Percentiles rank a stretch among this genome's conserved stretches.
Conservation (phyloP, 805 yeast genomes). For the Cyberlindnera meyerae region DNA sequence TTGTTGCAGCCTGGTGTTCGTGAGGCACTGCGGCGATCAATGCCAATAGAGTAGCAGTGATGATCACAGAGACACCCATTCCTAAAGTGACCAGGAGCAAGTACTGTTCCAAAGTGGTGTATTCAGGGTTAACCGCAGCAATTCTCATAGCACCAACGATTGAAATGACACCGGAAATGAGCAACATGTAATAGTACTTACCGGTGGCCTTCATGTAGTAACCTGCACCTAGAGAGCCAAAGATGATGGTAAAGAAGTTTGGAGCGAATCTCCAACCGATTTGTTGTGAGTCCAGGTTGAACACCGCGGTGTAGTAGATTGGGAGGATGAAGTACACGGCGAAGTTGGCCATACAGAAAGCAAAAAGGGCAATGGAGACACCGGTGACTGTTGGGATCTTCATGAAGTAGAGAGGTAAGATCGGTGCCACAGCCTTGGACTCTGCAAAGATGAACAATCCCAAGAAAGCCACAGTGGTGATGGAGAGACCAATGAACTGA, state of each 20-base stretch:
- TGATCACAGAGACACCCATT: conserved; percentile 50
- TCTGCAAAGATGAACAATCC: conserved; percentile 40
- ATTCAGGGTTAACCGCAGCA: conserved; percentile 28
- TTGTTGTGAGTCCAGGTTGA: conserved; percentile 46
- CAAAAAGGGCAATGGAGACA: conserved; percentile 61
- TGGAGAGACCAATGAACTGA: conserved; percentile 28
- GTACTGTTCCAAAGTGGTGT: conserved; percentile 38
- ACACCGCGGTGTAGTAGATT: conserved; percentile 52
- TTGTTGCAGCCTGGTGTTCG: conserved; percentile 61
- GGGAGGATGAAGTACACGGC: conserved; percentile 54
- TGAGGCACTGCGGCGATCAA: conserved; percentile 69
- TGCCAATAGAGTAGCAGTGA: conserved; percentile 62
- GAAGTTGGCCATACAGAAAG: conserved; percentile 36
- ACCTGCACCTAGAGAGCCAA: conserved; percentile 62
- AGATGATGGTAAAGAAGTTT: conserved; percentile 52
- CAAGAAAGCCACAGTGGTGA: conserved; percentile 34
- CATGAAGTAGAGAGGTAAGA: conserved; percentile 54
- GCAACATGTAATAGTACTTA: conserved; percentile 44
- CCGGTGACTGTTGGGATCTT: conserved; percentile 56
- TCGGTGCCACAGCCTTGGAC: conserved; percentile 46
- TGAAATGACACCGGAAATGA: conserved; percentile 38
- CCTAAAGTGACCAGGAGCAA: conserved; percentile 45
- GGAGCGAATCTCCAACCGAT: conserved; percentile 59
- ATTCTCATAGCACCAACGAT: conserved; percentile 41
- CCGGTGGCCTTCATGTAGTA: conserved; percentile 61